A percentile compares a stretch with the other conserved stretches of the same genome.
Evolutionary conservation across 768 basidiomycete genomes (phyloP).

Genomic region (Amanita molliuscula): DNA sequence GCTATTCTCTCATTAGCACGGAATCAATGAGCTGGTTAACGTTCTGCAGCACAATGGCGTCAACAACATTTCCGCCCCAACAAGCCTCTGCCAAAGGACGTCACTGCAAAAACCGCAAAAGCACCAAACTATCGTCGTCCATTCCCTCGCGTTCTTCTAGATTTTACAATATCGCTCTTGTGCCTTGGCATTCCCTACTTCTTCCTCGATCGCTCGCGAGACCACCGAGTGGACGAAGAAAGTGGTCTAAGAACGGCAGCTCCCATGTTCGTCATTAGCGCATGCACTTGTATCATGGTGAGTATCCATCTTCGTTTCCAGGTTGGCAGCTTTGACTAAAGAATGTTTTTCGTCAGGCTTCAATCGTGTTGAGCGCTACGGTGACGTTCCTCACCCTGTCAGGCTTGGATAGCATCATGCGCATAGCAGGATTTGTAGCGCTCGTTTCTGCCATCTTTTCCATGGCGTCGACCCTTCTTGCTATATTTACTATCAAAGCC

Average conservation of each 20-base stretch:
- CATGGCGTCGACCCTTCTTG: constrained; percentile 58
- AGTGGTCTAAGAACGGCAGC: constrained; percentile 38
- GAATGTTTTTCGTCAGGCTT: constrained; percentile 40
- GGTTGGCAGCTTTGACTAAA: constrained; percentile 9
- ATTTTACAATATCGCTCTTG: constrained; percentile 50
- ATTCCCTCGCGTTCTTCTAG: constrained; percentile 40
- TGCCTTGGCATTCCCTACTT: constrained; percentile 77
- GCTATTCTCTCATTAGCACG: constrained; percentile 14
- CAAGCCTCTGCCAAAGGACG: constrained; percentile 53
- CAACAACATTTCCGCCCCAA: constrained; percentile 60
- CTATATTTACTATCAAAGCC: constrained; percentile 59
- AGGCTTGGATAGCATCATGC: constrained; percentile 52
- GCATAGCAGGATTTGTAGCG: constrained; percentile 57
- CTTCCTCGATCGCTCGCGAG: constrained; percentile 45
- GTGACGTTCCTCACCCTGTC: constrained; percentile 77
- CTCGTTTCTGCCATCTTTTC: constrained; percentile 60
- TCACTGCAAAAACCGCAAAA: constrained; percentile 17
- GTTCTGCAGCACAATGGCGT: constrained; percentile 49
- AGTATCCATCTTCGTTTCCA: constrained; percentile 17
- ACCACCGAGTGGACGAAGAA: constrained; percentile 50
- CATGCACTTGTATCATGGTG: constrained; percentile 56
- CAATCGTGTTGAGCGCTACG: constrained; percentile 70
- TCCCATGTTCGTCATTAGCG: constrained; percentile 55
- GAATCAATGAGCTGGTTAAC: not conserved
- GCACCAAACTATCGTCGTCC: constrained; percentile 21